phyloP scores from a whole-genome alignment of 2,329 filamentous ascomycete genomes.

The Exophiala phaeomuriformis region DNA sequence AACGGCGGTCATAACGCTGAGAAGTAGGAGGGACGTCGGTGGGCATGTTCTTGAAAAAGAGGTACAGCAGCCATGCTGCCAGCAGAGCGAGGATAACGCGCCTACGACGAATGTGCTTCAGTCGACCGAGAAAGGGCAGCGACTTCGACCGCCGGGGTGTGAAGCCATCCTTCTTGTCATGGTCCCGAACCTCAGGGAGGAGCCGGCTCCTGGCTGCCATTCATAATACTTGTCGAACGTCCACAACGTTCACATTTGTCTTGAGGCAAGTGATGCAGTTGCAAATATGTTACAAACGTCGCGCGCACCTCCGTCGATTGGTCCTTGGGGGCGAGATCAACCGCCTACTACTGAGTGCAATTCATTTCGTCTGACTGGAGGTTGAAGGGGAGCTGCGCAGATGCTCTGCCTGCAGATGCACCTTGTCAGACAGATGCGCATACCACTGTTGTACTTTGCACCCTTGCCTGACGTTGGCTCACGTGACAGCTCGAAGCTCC shows the following conservation, averaged over 20 bases:
- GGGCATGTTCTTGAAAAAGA: slow-evolving; percentile 60
- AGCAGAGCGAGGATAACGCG: slow-evolving; percentile 46
- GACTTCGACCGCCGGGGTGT: slow-evolving; percentile 4
- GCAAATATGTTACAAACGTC: neutral
- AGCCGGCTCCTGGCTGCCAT: slow-evolving; percentile 24
- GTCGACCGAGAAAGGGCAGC: slow-evolving; percentile 19
- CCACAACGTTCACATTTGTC: slow-evolving; percentile 13
- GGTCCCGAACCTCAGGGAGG: slow-evolving; percentile 9
- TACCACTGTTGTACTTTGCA: neutral
- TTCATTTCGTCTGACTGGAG: neutral
- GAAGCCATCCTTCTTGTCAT: slow-evolving; percentile 19
- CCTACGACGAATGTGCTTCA: slow-evolving; percentile 37
- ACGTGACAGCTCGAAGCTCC: slow-evolving; percentile 4
- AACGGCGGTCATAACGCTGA: slow-evolving; percentile 29
- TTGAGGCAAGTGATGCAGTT: neutral
- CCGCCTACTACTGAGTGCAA: neutral
- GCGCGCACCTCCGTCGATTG: too few relatives aligned
- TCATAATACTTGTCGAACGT: slow-evolving; percentile 1
- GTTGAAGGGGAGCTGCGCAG: neutral
- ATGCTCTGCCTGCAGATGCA: neutral
- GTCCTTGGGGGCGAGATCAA: neutral
- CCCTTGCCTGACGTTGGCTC: neutral
- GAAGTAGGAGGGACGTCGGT: slow-evolving; percentile 37
- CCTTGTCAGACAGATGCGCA: neutral
- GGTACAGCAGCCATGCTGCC: slow-evolving; percentile 49